Evolutionary conservation across 768 basidiomycete genomes (phyloP).

Genomic region (Pleurotus citrinopileatus): DNA sequence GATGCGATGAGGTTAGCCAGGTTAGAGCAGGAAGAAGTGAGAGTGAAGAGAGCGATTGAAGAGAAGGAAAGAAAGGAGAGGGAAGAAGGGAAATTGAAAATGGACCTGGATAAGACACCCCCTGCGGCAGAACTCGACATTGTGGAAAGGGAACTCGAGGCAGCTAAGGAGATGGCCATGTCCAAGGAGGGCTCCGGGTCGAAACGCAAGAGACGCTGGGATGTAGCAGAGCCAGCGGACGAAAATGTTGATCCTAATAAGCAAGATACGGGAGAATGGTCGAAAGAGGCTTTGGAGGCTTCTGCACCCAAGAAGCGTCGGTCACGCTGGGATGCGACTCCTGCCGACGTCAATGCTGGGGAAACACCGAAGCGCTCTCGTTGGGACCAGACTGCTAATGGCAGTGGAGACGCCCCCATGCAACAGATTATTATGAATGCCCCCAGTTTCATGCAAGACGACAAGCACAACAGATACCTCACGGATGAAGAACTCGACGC

Average conservation of each 20-base stretch:
- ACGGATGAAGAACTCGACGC: slow-evolving; percentile 95
- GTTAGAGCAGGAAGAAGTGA: slow-evolving; percentile 89
- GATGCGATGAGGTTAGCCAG: slow-evolving; percentile 92
- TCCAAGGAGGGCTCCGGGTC: slow-evolving; percentile 39
- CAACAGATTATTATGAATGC: slow-evolving; percentile 86
- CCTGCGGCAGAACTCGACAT: slow-evolving; percentile 78
- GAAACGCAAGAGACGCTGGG: slow-evolving; percentile 83
- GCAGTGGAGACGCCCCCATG: slow-evolving; percentile 58
- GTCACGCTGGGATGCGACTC: slow-evolving; percentile 95
- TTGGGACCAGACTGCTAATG: slow-evolving; percentile 93
- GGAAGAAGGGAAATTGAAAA: slow-evolving; percentile 72
- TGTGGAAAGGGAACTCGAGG: slow-evolving; percentile 66
- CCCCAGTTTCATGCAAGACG: slow-evolving; percentile 84
- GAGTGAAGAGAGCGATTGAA: slow-evolving; percentile 82
- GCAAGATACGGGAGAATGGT: slow-evolving; percentile 64
- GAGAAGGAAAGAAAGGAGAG: slow-evolving; percentile 81
- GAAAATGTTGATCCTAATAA: slow-evolving; percentile 66
- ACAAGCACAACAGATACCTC: slow-evolving; percentile 95
- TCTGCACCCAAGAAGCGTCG: slow-evolving; percentile 87
- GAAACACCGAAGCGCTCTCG: slow-evolving; percentile 88
- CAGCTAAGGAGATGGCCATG: slow-evolving; percentile 41
- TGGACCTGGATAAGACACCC: slow-evolving; percentile 91
- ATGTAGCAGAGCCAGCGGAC: slow-evolving; percentile 58
- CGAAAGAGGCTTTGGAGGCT: slow-evolving; percentile 69
- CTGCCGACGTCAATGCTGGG: slow-evolving; percentile 57